Percentiles rank a stretch among this genome's conserved stretches.
Evolutionary conservation across 2,329 filamentous ascomycete species (phyloP).

Genomic region (Aureobasidium sp.): DNA sequence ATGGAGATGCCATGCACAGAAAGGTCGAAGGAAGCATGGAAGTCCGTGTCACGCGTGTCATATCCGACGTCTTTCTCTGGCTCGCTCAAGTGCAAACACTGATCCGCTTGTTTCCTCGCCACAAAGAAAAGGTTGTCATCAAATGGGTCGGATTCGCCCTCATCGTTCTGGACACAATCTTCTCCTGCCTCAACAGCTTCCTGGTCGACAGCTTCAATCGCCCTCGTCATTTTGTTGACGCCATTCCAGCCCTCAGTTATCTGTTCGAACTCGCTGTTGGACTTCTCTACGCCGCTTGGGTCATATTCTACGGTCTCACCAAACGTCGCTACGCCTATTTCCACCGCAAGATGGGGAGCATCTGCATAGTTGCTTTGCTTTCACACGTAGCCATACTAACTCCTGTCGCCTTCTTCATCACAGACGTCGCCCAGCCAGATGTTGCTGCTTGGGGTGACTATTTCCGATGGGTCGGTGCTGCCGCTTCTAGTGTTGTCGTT

Average conservation of each 20-base stretch:
- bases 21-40: slow-evolving; percentile 76
- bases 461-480: slow-evolving; percentile 90
- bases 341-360: slow-evolving; percentile 83
- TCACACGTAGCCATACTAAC: slow-evolving; percentile 77
- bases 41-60: slow-evolving; percentile 80
- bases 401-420: slow-evolving; percentile 84
- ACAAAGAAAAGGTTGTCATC: slow-evolving; percentile 96
- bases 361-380: slow-evolving; percentile 67
- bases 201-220: slow-evolving; percentile 49
- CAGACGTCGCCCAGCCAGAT: slow-evolving; percentile 77
- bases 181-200: slow-evolving; percentile 88
- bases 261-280: slow-evolving; percentile 82
- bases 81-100: slow-evolving; percentile 94
- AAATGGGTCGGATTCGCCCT: slow-evolving; percentile 97
- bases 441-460: slow-evolving; percentile 93
- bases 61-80: slow-evolving; percentile 95
- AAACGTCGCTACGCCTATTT: slow-evolving; percentile 89
- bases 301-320: slow-evolving; percentile 86
- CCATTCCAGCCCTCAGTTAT: slow-evolving; percentile 83
- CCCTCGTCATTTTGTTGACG: slow-evolving; percentile 73
- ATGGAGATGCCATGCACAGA: slow-evolving; percentile 64
- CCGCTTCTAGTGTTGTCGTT: slow-evolving; percentile 88
- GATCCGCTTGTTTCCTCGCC: slow-evolving; percentile 88
- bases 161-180: slow-evolving; percentile 82
- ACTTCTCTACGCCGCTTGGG: slow-evolving; percentile 83